Evolutionary conservation across 2,329 filamentous ascomycete genomes (phyloP).

Genomic region (Blastomyces silverae): DNA sequence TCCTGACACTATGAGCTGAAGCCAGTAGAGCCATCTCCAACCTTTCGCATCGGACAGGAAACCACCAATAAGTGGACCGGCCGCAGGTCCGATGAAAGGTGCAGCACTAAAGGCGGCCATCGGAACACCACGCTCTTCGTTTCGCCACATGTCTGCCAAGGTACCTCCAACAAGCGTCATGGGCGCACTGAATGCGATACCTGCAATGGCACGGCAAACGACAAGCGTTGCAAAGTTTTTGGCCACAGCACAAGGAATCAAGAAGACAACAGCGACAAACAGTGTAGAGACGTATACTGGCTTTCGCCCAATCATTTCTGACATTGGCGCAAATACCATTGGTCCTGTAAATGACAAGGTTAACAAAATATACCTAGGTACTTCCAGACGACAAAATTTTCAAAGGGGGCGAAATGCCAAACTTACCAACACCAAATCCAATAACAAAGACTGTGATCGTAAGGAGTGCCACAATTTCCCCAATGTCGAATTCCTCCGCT

Average conservation of each 20-base stretch:
- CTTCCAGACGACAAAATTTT: not conserved
- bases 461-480: constrained; percentile 64
- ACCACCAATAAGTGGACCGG: constrained; percentile 69
- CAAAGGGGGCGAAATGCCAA: not conserved
- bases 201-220: constrained; percentile 69
- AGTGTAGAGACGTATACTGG: constrained; percentile 65
- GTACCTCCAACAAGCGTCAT: constrained; percentile 83
- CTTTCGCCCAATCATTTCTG: constrained; percentile 65
- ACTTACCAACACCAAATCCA: constrained; percentile 67
- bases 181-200: constrained; percentile 75
- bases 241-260: constrained; percentile 71
- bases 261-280: constrained; percentile 65
- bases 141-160: constrained; percentile 74
- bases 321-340: constrained; percentile 71
- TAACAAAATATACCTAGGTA: not conserved
- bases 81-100: constrained; percentile 73
- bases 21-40: constrained; percentile 84
- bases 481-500: constrained; percentile 57
- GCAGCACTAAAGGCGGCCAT: constrained; percentile 82
- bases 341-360: constrained; percentile 46
- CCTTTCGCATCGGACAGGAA: constrained; percentile 63
- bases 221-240: constrained; percentile 70
- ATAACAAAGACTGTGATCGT: constrained; percentile 71
- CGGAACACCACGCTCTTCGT: constrained; percentile 74
- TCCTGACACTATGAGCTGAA: constrained; percentile 69